Percentiles rank a stretch among this genome's conserved stretches.
Evolutionary conservation across 768 basidiomycete genomes (phyloP).

Genomic region (Roridomyces roridus): DNA sequence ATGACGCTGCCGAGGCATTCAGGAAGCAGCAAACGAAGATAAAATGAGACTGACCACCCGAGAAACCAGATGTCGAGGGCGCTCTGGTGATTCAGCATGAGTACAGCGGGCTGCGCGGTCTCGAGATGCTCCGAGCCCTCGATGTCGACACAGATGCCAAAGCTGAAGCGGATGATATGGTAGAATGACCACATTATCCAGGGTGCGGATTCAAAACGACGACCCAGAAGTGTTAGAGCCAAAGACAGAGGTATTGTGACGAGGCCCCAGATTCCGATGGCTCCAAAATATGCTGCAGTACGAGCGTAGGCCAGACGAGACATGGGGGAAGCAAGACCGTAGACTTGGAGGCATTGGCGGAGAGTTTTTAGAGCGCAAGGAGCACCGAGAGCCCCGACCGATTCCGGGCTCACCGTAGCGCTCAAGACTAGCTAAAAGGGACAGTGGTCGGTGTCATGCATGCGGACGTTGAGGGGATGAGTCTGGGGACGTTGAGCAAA

Average conservation of each 20-base stretch:
- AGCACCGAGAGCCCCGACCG: too few species aligned
- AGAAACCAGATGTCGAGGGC: constrained; percentile 17
- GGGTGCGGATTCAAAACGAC: not conserved
- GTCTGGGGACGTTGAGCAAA: too few species aligned
- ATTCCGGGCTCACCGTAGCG: too few species aligned
- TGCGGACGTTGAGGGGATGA: too few species aligned
- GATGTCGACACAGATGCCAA: constrained; percentile 7
- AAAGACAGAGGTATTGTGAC: not conserved
- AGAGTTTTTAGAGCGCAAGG: too few species aligned
- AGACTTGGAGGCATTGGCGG: too few species aligned
- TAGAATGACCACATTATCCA: constrained; percentile 1
- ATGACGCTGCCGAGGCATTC: constrained; percentile 54
- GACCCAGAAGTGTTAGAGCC: not conserved
- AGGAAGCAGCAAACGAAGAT: not conserved
- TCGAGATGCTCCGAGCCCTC: constrained; percentile 12
- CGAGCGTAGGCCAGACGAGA: not conserved
- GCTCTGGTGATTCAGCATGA: constrained; percentile 19
- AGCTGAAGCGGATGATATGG: not conserved
- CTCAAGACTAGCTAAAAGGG: too few species aligned
- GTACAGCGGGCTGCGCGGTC: constrained; percentile 7
- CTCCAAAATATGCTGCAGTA: not conserved
- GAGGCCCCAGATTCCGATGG: constrained; percentile 5
- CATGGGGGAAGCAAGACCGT: too few species aligned
- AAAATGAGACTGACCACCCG: not conserved
- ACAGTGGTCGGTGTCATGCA: too few species aligned